Evolutionary conservation across 495 filamentous ascomycete species (phyloP), one percentile per base, ranked within the genome.

Genomic region (Sordaria brevicollis): DNA sequence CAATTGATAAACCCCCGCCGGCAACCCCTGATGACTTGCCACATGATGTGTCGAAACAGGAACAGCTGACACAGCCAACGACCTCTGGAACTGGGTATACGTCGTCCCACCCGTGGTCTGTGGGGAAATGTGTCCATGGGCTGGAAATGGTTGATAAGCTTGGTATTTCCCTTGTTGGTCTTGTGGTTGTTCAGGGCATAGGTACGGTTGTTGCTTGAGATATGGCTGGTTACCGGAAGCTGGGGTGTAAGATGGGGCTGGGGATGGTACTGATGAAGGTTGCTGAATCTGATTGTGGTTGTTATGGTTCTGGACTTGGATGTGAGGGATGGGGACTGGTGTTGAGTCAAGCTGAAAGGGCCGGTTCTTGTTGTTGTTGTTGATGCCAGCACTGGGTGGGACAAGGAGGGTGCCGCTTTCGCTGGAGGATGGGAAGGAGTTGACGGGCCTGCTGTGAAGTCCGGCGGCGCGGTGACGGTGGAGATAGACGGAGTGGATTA

Each of bases 401-500:
- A 10, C 33, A 67, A 35, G 49, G 57, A 13, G 54, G 62, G 25
- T 69, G 39, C 8, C 49, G 19, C 49, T 71, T 25, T 15, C 5
- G 29, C n/a, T 19, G 37, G 25, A 67, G 37, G 25, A 67, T 10
- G 68, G 38, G 4, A 38, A 17, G 62, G 65, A 25, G 21, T 68
- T 65, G 36, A 70, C 36, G n/a, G 83, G 79, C 72, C 74, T 76
- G 68, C 74, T 77, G 68, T 78, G 80, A 10, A 81, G 75, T 17
- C 82, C 82, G 1, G 79, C 81, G 29, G 72, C 74, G 68, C 83
- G 80, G 71, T 85, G 83, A n/a, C 81, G 80, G 71, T 84, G 78
- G 6, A 85, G 71, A 36, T 73, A 71, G 15, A 84, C 71, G 68
- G 78, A 73, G 54, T 81, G 79, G 15, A 84, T 73, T 8, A 77